Evolutionary conservation across 2,329 filamentous ascomycete genomes (phyloP).

Genomic region (Bipolaris victoriae): DNA sequence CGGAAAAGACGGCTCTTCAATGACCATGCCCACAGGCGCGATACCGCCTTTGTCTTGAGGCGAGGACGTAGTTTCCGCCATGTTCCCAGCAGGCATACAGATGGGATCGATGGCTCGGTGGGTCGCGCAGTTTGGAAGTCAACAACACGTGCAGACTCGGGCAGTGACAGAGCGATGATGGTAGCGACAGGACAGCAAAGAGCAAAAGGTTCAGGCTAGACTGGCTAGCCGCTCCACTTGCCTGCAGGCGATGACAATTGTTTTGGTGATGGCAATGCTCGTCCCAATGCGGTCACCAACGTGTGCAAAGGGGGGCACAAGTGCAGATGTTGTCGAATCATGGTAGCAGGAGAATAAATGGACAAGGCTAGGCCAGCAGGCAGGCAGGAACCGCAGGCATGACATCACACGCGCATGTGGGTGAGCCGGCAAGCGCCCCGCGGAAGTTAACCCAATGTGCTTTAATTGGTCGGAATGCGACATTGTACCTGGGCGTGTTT

Average conservation of each 20-base stretch:
- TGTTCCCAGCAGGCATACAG: constrained; percentile 11
- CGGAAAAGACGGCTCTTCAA: constrained; percentile 35
- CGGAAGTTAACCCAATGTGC: constrained; percentile 4
- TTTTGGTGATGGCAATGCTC: neutral
- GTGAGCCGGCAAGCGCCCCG: neutral
- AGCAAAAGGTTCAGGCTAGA: constrained; percentile 1
- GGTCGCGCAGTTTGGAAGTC: constrained; percentile 2
- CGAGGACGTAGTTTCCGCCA: constrained; percentile 24
- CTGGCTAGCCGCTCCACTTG: constrained; percentile 3
- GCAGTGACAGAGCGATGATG: constrained; percentile 10
- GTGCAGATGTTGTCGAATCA: constrained; percentile 2
- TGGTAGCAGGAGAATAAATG: neutral
- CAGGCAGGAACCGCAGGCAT: constrained; percentile 9
- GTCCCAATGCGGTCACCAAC: constrained; percentile 1
- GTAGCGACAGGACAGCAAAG: constrained; percentile 1
- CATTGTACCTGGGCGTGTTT: constrained; percentile 9
- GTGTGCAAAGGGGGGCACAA: constrained; percentile 1
- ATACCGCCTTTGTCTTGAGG: constrained; percentile 12
- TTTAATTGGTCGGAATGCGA: neutral
- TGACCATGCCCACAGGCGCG: constrained; percentile 27
- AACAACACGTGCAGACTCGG: neutral
- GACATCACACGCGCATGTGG: constrained; percentile 8
- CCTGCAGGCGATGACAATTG: constrained; percentile 10
- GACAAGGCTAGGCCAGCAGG: constrained; percentile 6
- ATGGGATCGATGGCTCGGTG: neutral